Base-by-base conservation (phyloP, 345 rosid species). In the Toxicodendron radicans region DNA sequence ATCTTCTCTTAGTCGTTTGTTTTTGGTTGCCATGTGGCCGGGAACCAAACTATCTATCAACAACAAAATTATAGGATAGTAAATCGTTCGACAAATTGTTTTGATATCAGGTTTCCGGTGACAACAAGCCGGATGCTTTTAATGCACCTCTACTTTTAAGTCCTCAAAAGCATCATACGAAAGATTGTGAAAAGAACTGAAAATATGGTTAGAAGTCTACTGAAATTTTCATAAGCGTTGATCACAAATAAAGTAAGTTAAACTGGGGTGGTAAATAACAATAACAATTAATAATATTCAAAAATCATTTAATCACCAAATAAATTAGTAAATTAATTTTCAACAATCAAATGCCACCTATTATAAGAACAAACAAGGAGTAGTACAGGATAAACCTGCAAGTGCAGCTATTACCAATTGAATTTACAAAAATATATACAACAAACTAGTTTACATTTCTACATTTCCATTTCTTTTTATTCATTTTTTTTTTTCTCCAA, bases 391-490 rank as follows among this genome's bases (percentile, higher is more conserved):
- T 68, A 57, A 57, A 57, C 35, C 56, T 24, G 5, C 12, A 14
- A 48, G 5, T 48, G 23, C 41, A 23, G 66, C 18, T 48, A 58
- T 68, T 33, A 23, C 13, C 17, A 21, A 21, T 9, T 17, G 11
- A 9, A 57, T 54, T 11, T 52, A 14, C 17, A 51, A 30, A 45
- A 18, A 81, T 59, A 66, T 43, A 65, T 33, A 70, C 79, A 70
- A 35, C 24, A 49, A 61, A 51, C 61, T 63, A 48, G 63, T 64
- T 8, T 54, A 43, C 51, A 13, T 67, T 73, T 48, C 76, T 78
- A 76, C 41, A 45, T 60, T 32, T 17, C 20, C 14, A 30, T 59
- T 62, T 46, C 20, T 57, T 48, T 14, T 63, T 32, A 5, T 35
- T 35, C 41, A 23, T 58, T 62, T 52, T 24, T 57, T 48, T 11